A percentile compares a stretch with the other conserved stretches of the same genome.
These are phyloP conservation scores for Phascolomyces articulosus DNA, from an alignment of 371 early-diverging fungal genomes.

Conservation along the genomic window DNA sequence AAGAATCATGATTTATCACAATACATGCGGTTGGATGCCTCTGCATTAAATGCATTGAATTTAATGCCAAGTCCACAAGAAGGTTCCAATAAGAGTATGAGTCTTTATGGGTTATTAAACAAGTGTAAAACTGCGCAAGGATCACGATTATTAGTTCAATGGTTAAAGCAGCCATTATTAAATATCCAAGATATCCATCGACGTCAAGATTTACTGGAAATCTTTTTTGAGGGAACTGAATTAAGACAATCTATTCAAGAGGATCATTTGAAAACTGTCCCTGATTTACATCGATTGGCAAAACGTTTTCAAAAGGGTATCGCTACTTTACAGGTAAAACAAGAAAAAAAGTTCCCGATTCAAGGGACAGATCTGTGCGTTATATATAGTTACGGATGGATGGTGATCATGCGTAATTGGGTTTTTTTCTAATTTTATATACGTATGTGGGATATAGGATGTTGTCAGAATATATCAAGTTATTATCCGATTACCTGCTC, in stretches of 20 bases:
- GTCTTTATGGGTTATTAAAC: slow-evolving; percentile 86
- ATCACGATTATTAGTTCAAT: slow-evolving; percentile 83
- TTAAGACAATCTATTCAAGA: slow-evolving; percentile 76
- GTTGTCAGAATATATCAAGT: slow-evolving; percentile 92
- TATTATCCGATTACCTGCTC: slow-evolving; percentile 71
- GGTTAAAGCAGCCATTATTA: slow-evolving; percentile 95
- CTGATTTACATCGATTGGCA: slow-evolving; percentile 87
- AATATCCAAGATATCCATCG: slow-evolving; percentile 71
- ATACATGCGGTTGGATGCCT: slow-evolving; percentile 91
- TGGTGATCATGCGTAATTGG: too few species aligned
- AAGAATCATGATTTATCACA: slow-evolving; percentile 80
- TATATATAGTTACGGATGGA: background rate
- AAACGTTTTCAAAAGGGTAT: slow-evolving; percentile 81
- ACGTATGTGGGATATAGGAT: slow-evolving; percentile 59
- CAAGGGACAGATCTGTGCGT: background rate
- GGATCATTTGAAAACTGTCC: slow-evolving; percentile 76
- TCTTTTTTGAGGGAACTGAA: slow-evolving; percentile 71
- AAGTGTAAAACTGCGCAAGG: slow-evolving; percentile 93
- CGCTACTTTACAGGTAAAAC: slow-evolving; percentile 71
- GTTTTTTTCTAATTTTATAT: too few species aligned
- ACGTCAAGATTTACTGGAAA: slow-evolving; percentile 81
- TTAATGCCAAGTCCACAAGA: slow-evolving; percentile 82
- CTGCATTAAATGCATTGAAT: slow-evolving; percentile 89
- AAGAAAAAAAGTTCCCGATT: background rate
- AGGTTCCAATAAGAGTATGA: slow-evolving; percentile 80